These are phyloP conservation scores for Brachypodium distachyon DNA, from an alignment of 202 grass and related monocot genomes.

Conservation along the genomic window DNA sequence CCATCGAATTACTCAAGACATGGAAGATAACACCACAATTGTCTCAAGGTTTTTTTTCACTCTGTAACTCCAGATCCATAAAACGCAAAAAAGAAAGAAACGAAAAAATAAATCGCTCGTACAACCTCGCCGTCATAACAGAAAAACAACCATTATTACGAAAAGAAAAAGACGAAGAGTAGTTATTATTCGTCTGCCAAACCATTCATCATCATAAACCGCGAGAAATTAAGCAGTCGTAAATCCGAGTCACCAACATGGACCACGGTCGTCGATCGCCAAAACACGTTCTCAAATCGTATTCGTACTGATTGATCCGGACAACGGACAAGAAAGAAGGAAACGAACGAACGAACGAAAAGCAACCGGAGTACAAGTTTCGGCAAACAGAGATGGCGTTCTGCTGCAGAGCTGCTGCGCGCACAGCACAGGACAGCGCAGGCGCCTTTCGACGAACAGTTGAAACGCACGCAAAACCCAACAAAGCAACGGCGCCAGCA, in stretches of 20 bases:
- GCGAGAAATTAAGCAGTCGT: background rate
- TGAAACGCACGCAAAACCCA: background rate
- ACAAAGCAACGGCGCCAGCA: background rate
- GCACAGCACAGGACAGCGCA: too few species aligned
- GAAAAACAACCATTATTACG: background rate
- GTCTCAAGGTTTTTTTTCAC: background rate
- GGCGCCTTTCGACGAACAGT: slow-evolving; percentile 20
- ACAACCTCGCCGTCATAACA: background rate
- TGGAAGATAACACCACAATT: background rate
- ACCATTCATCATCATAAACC: background rate
- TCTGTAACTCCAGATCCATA: background rate
- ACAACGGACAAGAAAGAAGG: background rate
- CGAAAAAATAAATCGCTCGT: too few species aligned
- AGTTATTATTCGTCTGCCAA: background rate
- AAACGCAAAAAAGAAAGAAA: background rate
- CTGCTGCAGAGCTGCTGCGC: too few species aligned
- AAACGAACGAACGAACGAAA: background rate
- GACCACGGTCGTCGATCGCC: background rate
- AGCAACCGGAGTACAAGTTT: too few species aligned
- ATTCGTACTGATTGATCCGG: background rate
- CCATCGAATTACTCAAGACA: background rate
- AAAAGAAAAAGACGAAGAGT: background rate
- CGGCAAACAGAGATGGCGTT: too few species aligned
- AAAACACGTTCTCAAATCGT: too few species aligned
- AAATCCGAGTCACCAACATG: background rate